phyloP scores from a whole-genome alignment of 1,284 basidiomycete species.

The Ceratobasidium sp. region DNA sequence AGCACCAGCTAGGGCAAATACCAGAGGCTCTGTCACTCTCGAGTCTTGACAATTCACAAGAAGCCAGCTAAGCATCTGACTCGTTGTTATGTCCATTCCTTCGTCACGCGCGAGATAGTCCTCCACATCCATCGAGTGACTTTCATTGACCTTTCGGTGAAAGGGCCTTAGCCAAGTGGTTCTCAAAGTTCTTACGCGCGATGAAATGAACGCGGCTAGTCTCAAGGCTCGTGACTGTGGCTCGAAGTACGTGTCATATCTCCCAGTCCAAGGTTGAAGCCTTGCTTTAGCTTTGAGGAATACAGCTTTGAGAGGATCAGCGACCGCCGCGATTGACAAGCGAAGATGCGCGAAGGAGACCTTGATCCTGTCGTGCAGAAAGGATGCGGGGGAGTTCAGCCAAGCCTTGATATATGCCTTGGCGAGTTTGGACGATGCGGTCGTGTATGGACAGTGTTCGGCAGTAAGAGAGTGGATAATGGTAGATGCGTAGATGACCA shows the following conservation, averaged over 20 bases:
- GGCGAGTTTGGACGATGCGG: constrained; percentile 8
- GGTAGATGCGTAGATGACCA: background rate
- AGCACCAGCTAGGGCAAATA: constrained; percentile 4
- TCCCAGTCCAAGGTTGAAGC: too few species aligned
- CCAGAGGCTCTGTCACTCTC: too few species aligned
- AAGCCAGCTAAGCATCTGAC: constrained; percentile 12
- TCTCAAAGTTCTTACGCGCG: too few species aligned
- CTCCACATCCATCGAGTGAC: background rate
- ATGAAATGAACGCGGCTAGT: too few species aligned
- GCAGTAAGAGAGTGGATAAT: background rate
- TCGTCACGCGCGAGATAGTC: background rate
- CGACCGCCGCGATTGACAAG: background rate
- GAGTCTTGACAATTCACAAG: too few species aligned
- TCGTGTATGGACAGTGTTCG: constrained; percentile 15
- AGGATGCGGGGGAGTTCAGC: background rate
- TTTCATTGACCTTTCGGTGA: too few species aligned
- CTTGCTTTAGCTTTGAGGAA: background rate
- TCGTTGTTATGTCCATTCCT: constrained; percentile 5
- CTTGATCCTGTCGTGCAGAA: background rate
- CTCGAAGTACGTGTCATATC: too few species aligned
- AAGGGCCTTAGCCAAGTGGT: too few species aligned
- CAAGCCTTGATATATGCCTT: background rate
- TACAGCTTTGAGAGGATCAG: too few species aligned
- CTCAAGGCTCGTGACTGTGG: too few species aligned
- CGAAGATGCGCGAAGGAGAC: background rate